A percentile compares a stretch with the other conserved stretches of the same genome.
Conservation (phyloP, 2,329 filamentous ascomycete species). For the Colletotrichum incanum region DNA sequence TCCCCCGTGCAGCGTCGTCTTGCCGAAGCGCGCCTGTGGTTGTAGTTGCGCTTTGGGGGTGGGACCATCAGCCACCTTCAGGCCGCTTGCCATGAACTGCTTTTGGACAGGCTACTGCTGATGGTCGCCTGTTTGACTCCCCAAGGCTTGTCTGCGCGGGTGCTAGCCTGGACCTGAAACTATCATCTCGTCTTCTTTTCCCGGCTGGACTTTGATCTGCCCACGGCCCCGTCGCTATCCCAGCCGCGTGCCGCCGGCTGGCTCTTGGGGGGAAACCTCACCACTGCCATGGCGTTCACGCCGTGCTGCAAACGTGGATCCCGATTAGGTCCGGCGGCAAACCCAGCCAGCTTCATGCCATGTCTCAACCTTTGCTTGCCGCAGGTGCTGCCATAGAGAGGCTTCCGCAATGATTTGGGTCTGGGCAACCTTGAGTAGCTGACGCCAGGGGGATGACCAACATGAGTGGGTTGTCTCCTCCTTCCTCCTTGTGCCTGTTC, state of each 20-base stretch:
- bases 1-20: slow-evolving; percentile 36
- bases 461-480: slow-evolving; percentile 37
- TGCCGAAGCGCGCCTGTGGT: slow-evolving; percentile 36
- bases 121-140: slow-evolving; percentile 32
- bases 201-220: slow-evolving; percentile 31
- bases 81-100: slow-evolving; percentile 36
- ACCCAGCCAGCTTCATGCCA: slow-evolving; percentile 29
- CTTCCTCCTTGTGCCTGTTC: slow-evolving; percentile 20
- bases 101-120: slow-evolving; percentile 32
- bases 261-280: slow-evolving; percentile 23
- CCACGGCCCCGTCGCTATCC: slow-evolving; percentile 37
- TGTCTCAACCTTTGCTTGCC: slow-evolving; percentile 37
- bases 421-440: slow-evolving; percentile 36
- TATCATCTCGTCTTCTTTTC: slow-evolving; percentile 31
- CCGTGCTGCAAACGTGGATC: slow-evolving; percentile 39
- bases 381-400: slow-evolving; percentile 24
- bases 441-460: slow-evolving; percentile 27
- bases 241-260: slow-evolving; percentile 32
- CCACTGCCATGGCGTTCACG: slow-evolving; percentile 35
- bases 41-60: slow-evolving; percentile 33
- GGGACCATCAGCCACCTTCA: slow-evolving; percentile 39
- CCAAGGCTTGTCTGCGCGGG: slow-evolving; percentile 36
- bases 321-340: slow-evolving; percentile 33
- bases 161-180: slow-evolving; percentile 42
- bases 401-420: slow-evolving; percentile 19